Base-by-base conservation (phyloP, 768 basidiomycete species). In the Holtermannia corniformis region DNA sequence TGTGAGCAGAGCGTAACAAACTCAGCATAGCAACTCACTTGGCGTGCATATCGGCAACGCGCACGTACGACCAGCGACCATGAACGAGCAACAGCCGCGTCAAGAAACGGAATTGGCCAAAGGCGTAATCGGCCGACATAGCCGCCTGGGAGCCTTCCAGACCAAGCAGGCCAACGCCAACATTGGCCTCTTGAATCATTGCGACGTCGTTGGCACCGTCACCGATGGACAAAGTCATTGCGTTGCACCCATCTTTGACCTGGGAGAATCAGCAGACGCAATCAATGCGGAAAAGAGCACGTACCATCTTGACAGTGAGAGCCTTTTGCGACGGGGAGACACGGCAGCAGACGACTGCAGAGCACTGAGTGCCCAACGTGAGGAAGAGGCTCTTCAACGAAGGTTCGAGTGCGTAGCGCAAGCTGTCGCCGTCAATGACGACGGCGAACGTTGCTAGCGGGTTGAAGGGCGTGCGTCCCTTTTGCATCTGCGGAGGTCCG, bases 131-230 rank as follows among this genome's bases (percentile, higher is more conserved):
- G 4, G 93, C 93, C 3, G 91, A 95, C 92, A 96, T 96, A 45
- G 93, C 92, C 25, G 93, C 93, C 72, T 97, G 93, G 20, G 90
- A 92, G 47, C 93, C 93, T 71, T 97, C 93, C 32, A 92, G 79
- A 43, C 93, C 93, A 61, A 88, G 81, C 23, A 97, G 76, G 20
- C 93, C 93, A 65, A 91, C 88, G 2, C 93, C 93, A 59, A 97
- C 85, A 70, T 97, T 91, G n/a, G 93, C 93, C 65, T 93, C 93
- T 69, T 97, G 93, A 54, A 97, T 97, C 93, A 97, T 97, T 4
- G 92, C 91, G 21, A 97, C 93, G 66, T 97, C 93, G 66, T 97
- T 97, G 14, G 93, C 93, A n/a, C 73, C 75, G 63, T 97, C 93
- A 10, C 93, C 93, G 50, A 99, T 97, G 0, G 92, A 87, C 24